phyloP scores from a whole-genome alignment of 345 rosid genomes.

The Psidium friedrichsthalianum region DNA sequence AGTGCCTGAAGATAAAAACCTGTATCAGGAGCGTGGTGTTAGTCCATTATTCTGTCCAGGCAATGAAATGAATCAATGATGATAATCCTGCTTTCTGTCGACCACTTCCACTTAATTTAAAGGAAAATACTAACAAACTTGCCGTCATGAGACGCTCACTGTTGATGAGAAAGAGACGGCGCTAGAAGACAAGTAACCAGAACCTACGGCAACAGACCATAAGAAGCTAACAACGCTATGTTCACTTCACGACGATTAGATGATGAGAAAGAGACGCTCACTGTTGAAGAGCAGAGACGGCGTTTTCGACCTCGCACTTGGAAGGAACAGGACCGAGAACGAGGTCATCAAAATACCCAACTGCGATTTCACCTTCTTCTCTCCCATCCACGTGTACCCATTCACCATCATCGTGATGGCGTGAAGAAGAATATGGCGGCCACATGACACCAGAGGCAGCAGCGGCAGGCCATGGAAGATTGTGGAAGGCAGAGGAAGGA shows the following conservation, averaged over 20 bases:
- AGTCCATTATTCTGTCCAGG: background rate
- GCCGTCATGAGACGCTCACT: background rate
- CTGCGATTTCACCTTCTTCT: background rate
- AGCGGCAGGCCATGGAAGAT: background rate
- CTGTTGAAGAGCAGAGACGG: conserved; percentile 60
- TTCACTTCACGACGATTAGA: background rate
- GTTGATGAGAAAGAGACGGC: too few relatives aligned
- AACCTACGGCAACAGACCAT: background rate
- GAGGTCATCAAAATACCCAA: conserved; percentile 2
- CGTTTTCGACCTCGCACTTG: conserved; percentile 49
- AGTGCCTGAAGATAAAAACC: background rate
- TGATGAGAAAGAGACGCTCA: conserved; percentile 7
- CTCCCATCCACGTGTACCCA: conserved; percentile 51
- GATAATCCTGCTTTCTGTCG: background rate
- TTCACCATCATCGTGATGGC: conserved; percentile 25
- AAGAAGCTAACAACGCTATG: background rate
- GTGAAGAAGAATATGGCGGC: background rate
- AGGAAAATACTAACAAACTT: background rate
- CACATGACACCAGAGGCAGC: conserved; percentile 7
- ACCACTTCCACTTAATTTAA: background rate
- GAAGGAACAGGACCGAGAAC: conserved; percentile 30
- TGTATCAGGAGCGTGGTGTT: background rate
- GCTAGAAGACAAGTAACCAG: background rate
- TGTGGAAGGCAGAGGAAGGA: background rate
- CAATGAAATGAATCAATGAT: background rate